A percentile compares a stretch with the other conserved stretches of the same genome.
Conservation (phyloP, 139 green algal species). For the Coelastrella sp. region DNA sequence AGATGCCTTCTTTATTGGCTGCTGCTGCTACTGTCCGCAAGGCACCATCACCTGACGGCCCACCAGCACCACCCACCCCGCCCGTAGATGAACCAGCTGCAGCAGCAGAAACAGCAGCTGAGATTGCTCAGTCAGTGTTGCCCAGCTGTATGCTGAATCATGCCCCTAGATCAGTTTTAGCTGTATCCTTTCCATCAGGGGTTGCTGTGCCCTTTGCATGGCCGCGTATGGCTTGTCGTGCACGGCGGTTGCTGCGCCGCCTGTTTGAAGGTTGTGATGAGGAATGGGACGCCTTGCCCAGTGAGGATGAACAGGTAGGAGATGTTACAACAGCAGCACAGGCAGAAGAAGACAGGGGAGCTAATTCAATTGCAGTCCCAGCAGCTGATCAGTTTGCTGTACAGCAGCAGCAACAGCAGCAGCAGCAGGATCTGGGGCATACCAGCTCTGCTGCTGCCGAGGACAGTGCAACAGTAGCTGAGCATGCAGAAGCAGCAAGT, state of each 20-base stretch:
- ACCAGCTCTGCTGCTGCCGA: background rate
- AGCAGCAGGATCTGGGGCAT: background rate
- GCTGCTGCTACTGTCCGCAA: background rate
- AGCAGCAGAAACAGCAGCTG: background rate
- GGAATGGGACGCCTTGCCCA: background rate
- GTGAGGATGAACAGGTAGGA: no score
- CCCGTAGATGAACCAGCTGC: background rate
- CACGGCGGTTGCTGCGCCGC: background rate
- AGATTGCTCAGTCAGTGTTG: background rate
- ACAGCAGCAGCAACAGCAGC: conserved; percentile 10
- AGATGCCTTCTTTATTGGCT: no score
- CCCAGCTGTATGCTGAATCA: background rate
- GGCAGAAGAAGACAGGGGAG: background rate
- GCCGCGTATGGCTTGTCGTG: background rate
- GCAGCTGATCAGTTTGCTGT: conserved; percentile 12
- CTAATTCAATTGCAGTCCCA: background rate
- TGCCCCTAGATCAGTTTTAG: background rate
- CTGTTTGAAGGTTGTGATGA: conserved; percentile 13
- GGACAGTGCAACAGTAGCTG: background rate
- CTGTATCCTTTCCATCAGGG: background rate
- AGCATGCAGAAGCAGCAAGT: background rate
- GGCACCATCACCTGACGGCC: background rate
- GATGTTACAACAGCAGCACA: background rate
- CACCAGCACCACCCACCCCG: background rate
- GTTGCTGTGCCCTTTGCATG: background rate